Percentiles rank a stretch among this genome's conserved stretches.
Conservation (phyloP, 192 early-diverging fungal species). For the Coemansia aciculifera region DNA sequence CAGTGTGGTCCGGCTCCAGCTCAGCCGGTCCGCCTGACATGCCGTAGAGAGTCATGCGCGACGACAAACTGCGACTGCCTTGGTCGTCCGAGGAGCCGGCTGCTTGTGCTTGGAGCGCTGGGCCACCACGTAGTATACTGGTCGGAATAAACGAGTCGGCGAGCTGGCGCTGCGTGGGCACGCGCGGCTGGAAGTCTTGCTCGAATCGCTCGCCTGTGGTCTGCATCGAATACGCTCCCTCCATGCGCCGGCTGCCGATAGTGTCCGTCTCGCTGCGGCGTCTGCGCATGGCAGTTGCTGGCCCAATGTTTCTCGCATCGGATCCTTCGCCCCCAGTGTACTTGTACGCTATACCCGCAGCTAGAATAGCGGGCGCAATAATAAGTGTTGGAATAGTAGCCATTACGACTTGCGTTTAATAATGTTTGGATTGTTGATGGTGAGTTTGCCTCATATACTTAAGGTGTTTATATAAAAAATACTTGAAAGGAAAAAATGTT, state of each 20-base stretch:
- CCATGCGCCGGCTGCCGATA: too few relatives aligned
- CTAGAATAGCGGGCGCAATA: constrained; percentile 37
- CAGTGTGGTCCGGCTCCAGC: not conserved
- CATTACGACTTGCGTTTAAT: constrained; percentile 12
- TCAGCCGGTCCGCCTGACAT: not conserved
- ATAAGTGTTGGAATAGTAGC: constrained; percentile 40
- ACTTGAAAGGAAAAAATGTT: not conserved
- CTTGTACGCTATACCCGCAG: constrained; percentile 43
- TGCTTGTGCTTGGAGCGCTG: not conserved
- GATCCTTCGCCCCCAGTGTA: not conserved
- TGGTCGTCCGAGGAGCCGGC: not conserved
- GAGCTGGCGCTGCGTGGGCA: constrained; percentile 23
- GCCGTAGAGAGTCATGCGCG: not conserved
- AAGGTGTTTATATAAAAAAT: not conserved
- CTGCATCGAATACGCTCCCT: too few relatives aligned
- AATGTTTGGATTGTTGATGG: not conserved
- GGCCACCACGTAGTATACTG: constrained; percentile 12
- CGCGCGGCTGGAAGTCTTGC: constrained; percentile 20
- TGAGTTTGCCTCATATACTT: not conserved
- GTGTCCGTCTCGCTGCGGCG: not conserved
- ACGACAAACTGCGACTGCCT: not conserved
- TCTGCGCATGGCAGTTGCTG: not conserved
- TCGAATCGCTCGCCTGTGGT: constrained; percentile 10
- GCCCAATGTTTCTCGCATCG: not conserved
- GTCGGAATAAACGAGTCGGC: constrained; percentile 37